These are phyloP conservation scores for Alternaria sp. DNA, from an alignment of 2,329 filamentous ascomycete species.

Conservation along the genomic window DNA sequence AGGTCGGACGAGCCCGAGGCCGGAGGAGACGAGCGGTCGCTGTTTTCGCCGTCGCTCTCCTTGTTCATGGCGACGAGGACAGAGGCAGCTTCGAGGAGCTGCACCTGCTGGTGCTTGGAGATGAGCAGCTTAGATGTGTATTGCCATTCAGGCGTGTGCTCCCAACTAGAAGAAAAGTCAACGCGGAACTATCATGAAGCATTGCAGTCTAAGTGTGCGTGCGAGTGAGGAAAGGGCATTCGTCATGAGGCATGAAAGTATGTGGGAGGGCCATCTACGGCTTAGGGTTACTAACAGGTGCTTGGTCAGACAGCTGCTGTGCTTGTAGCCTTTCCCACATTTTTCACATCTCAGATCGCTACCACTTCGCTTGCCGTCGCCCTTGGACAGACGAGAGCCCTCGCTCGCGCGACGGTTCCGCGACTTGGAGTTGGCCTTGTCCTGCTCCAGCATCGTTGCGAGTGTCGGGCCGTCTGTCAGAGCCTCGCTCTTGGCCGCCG, in stretches of 20 bases:
- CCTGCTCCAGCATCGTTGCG: constrained; percentile 55
- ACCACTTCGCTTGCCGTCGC: constrained; percentile 79
- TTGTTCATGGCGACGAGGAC: constrained; percentile 91
- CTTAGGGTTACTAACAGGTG: constrained; percentile 91
- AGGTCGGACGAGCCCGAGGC: constrained; percentile 82
- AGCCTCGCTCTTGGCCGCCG: constrained; percentile 62
- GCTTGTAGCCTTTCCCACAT: constrained; percentile 99
- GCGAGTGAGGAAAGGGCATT: constrained; percentile 46
- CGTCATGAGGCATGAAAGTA: constrained; percentile 53
- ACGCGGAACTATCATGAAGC: constrained; percentile 34
- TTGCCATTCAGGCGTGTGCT: constrained; percentile 98
- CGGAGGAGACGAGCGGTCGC: constrained; percentile 84
- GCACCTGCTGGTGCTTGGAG: constrained; percentile 99
- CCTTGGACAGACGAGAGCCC: constrained; percentile 82
- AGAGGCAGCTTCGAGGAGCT: constrained; percentile 95
- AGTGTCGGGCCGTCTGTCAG: constrained; percentile 75
- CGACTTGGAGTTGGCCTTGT: constrained; percentile 60
- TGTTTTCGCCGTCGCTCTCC: constrained; percentile 69
- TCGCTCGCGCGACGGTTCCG: constrained; percentile 78
- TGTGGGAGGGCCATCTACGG: constrained; percentile 52
- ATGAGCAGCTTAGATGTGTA: constrained; percentile 97
- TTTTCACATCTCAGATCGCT: constrained; percentile 94
- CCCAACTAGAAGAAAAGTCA: constrained; percentile 77
- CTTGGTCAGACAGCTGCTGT: constrained; percentile 99
- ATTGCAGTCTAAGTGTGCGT: constrained; percentile 19